Conservation (phyloP, 176 grass and related monocot genomes). For the Miscanthus lutarioriparius region DNA sequence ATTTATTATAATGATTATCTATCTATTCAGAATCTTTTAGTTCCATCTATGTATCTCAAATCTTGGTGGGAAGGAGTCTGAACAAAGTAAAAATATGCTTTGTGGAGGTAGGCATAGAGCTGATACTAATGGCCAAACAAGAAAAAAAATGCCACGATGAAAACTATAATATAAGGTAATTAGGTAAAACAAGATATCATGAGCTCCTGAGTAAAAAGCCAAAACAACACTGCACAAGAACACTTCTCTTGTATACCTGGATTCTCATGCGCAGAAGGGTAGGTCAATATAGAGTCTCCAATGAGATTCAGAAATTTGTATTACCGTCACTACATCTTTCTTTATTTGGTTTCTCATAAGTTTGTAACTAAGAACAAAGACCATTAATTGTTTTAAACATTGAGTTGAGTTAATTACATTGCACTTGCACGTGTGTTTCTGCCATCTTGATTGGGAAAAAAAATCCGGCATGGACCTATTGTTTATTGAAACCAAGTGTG, state of each 20-base stretch:
- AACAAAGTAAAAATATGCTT: too few species aligned
- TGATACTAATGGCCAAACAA: background rate
- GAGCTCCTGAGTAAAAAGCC: background rate
- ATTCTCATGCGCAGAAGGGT: background rate
- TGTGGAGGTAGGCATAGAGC: background rate
- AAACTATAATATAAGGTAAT: constrained; percentile 1
- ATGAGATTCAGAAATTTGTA: background rate
- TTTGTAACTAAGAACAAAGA: background rate
- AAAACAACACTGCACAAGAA: background rate
- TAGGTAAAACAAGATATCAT: background rate
- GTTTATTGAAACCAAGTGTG: background rate
- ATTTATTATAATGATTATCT: background rate
- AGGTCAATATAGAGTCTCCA: background rate
- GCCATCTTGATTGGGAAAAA: background rate
- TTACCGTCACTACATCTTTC: background rate
- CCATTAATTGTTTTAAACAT: background rate
- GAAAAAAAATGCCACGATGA: background rate
- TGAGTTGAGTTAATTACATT: constrained; percentile 9
- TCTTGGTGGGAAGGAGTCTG: background rate
- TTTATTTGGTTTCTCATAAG: background rate
- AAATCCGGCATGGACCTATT: background rate
- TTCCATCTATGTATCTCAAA: background rate
- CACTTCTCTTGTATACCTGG: background rate
- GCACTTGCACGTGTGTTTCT: constrained; percentile 35
- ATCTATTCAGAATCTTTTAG: background rate